phyloP scores from a whole-genome alignment of 2,329 filamentous ascomycete species.

The Penicillium capsulatum region DNA sequence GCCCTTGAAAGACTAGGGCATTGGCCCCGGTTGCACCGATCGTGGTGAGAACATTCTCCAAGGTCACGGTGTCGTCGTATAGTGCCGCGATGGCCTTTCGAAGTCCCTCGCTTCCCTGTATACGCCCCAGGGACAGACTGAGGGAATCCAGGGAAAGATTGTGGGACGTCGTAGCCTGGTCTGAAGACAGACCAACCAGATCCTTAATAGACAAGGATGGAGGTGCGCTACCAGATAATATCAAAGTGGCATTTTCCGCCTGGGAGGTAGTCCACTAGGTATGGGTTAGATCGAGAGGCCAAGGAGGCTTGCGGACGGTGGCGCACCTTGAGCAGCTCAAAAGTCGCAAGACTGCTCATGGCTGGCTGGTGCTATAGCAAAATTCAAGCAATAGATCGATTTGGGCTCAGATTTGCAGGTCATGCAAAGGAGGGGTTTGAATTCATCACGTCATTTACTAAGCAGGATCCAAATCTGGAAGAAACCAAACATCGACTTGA shows the following conservation, averaged over 20 bases:
- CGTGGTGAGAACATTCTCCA: slow-evolving; percentile 5
- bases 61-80: slow-evolving; percentile 4
- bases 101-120: slow-evolving; percentile 3
- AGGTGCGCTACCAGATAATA: slow-evolving; percentile 9
- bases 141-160: slow-evolving; percentile 6
- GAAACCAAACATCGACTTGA: too few relatives aligned
- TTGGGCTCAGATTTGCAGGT: too few relatives aligned
- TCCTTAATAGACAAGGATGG: slow-evolving; percentile 9
- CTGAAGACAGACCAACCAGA: slow-evolving; percentile 7
- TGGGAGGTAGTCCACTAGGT: slow-evolving; percentile 4
- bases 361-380: too few relatives aligned
- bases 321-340: slow-evolving; percentile 9
- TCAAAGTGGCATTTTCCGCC: not conserved
- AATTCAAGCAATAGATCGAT: too few relatives aligned
- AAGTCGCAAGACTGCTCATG: slow-evolving; percentile 7
- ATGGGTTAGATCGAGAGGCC: not conserved
- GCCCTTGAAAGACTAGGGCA: slow-evolving; percentile 7
- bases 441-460: too few relatives aligned
- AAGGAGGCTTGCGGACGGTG: not conserved
- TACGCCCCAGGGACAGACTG: slow-evolving; percentile 1
- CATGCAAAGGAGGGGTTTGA: too few relatives aligned
- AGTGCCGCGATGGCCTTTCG: slow-evolving; percentile 5
- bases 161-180: slow-evolving; percentile 4
- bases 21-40: slow-evolving; percentile 12
- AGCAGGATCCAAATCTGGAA: too few relatives aligned